Evolutionary conservation across 805 yeast species (phyloP).

Genomic region (Metschnikowia amazonensis): DNA sequence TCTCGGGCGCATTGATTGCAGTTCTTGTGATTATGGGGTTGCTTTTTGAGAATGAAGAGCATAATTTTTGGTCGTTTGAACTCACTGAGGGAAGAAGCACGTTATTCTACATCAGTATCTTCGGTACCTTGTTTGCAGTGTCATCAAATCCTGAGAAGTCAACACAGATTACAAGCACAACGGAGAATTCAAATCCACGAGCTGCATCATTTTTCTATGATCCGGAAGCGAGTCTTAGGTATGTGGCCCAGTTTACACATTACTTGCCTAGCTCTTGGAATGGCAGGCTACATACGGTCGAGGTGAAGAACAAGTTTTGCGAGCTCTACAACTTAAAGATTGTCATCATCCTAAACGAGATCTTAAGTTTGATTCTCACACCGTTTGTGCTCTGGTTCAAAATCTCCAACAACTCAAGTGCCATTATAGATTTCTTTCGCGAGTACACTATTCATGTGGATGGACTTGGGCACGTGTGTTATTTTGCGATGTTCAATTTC

Average conservation of each 20-base stretch:
- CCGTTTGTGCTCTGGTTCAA: slow-evolving; percentile 90
- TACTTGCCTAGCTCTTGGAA: slow-evolving; percentile 87
- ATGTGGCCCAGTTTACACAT: slow-evolving; percentile 85
- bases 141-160: slow-evolving; percentile 58
- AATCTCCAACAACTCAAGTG: slow-evolving; percentile 66
- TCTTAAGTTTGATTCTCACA: slow-evolving; percentile 74
- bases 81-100: slow-evolving; percentile 76
- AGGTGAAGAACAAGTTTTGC: slow-evolving; percentile 80
- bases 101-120: slow-evolving; percentile 79
- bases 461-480: slow-evolving; percentile 92
- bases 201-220: slow-evolving; percentile 61
- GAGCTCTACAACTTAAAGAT: slow-evolving; percentile 71
- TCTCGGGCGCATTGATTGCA: slow-evolving; percentile 87
- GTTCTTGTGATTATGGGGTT: slow-evolving; percentile 63
- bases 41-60: slow-evolving; percentile 76
- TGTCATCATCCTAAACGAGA: slow-evolving; percentile 66
- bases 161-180: slow-evolving; percentile 17
- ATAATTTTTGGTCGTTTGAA: slow-evolving; percentile 81
- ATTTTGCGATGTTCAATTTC: slow-evolving; percentile 87
- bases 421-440: slow-evolving; percentile 84
- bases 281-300: slow-evolving; percentile 76
- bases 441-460: slow-evolving; percentile 88
- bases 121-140: slow-evolving; percentile 86
- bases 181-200: slow-evolving; percentile 25
- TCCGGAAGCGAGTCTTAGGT: slow-evolving; percentile 80